Evolutionary conservation across 140 eudicot genomes (phyloP), one percentile per base, ranked within the genome.

Genomic region (Flaveria floridana): DNA sequence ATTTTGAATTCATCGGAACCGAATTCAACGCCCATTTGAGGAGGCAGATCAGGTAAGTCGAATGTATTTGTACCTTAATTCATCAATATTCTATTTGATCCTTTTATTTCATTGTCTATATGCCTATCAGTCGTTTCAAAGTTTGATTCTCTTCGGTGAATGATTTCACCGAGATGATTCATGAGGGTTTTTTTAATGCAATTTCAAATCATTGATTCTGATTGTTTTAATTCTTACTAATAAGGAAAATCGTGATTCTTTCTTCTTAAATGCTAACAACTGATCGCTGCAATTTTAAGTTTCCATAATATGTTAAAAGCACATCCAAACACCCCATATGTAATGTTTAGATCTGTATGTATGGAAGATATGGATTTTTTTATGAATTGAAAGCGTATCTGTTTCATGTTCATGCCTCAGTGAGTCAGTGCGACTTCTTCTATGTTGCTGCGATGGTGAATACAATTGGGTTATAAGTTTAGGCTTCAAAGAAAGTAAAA

Each of bases 11-110:
- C 11, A 64, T 7, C 1, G 25, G 26, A 15, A 2, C 26, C 46
- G 3, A 65, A 65, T 65, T 37, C 51, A n/a, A 37, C 26, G 6
- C 7, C 26, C 25, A 65, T n/a, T 65, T 65, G 70, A 65, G 42
- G 12, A 55, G 61, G 68, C 16, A 65, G 70, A 65, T 16, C 0
- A 55, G 61, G 68, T 65, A 37, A 15, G 37, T 65, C 50, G 15
- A 65, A 34, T 65, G 2, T 6, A 6, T 14, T 14, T 25, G 18
- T 65, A 34, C 15, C 51, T 34, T 65, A n/a, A 0, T 37, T 14
- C 23, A 34, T 65, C 26, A 2, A 34, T 65, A 64, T 6, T 6
- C 10, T 11, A 18, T 62, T 13, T 25, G 42, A 26, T 62, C 68
- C 2, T 61, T 61, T 25, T 11, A 61, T 20, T 61, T 21, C 46